Conservation (phyloP, 164 flowering plant species). For the Taxillus chinensis region DNA sequence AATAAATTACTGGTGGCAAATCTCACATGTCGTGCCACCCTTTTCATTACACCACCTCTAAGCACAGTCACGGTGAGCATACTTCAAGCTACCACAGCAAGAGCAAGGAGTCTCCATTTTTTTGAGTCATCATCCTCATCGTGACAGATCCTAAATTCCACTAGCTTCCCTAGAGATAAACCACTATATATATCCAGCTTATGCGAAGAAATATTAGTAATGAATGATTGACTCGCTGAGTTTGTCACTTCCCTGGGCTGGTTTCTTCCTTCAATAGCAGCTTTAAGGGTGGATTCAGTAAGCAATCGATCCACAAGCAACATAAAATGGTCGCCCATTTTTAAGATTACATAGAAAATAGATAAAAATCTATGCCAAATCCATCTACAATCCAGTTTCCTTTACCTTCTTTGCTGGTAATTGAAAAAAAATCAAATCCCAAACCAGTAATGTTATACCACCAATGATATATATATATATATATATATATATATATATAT, state of each 20-base stretch:
- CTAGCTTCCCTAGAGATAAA: slow-evolving; percentile 27
- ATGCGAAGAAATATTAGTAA: slow-evolving; percentile 16
- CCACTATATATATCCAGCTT: slow-evolving; percentile 20
- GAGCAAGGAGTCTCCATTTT: slow-evolving; percentile 84
- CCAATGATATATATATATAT: too few species aligned
- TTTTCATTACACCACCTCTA: slow-evolving; percentile 63
- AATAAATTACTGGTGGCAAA: slow-evolving; percentile 61
- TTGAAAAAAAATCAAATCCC: slow-evolving; percentile 1
- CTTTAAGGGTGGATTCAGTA: slow-evolving; percentile 54
- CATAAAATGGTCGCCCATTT: slow-evolving; percentile 52
- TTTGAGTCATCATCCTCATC: slow-evolving; percentile 70
- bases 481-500: too few species aligned
- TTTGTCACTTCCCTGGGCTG: slow-evolving; percentile 15
- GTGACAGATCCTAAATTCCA: slow-evolving; percentile 78
- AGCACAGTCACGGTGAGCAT: slow-evolving; percentile 52
- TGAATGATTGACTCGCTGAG: slow-evolving; percentile 13
- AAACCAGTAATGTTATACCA: too few species aligned
- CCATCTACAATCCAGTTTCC: neutral
- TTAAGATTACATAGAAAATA: slow-evolving; percentile 4
- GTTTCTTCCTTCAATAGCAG: slow-evolving; percentile 38
- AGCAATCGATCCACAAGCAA: slow-evolving; percentile 57
- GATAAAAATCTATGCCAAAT: neutral
- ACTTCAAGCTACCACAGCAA: slow-evolving; percentile 87
- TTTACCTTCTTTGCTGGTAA: neutral
- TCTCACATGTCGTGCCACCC: slow-evolving; percentile 52